Evolutionary conservation across 371 early-diverging fungal genomes (phyloP).

Genomic region (Syncephalastrum contaminatum): DNA sequence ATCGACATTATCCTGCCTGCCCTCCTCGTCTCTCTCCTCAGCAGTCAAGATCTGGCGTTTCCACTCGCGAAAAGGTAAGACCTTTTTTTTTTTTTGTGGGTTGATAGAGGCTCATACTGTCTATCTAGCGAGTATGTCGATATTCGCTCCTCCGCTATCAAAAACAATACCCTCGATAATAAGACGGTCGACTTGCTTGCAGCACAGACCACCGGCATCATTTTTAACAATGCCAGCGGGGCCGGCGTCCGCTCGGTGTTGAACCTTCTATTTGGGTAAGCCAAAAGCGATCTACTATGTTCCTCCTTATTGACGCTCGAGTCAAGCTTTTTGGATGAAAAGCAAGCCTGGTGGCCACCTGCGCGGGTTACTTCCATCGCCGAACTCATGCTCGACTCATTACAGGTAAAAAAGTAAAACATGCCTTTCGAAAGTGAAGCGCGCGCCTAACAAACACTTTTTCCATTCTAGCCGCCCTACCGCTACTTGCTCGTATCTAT

Average conservation of each 20-base stretch:
- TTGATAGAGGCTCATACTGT: neutral
- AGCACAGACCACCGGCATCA: conserved; percentile 39
- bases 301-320: neutral
- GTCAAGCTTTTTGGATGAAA: conserved; percentile 48
- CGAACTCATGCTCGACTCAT: conserved; percentile 27
- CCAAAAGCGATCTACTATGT: neutral
- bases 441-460: neutral
- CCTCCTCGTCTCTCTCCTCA: conserved; percentile 19
- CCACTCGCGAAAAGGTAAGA: neutral
- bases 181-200: conserved; percentile 35
- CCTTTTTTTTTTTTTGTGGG: no score
- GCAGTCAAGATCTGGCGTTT: no score
- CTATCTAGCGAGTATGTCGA: conserved; percentile 13
- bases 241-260: conserved; percentile 44
- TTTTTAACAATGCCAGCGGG: conserved; percentile 52
- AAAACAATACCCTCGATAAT: conserved; percentile 15
- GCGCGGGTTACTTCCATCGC: conserved; percentile 43
- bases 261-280: conserved; percentile 36
- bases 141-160: conserved; percentile 16
- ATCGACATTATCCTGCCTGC: conserved; percentile 51
- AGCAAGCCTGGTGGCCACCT: conserved; percentile 53
- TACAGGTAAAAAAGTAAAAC: conserved; percentile 29
- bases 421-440: neutral
- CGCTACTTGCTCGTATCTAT: conserved; percentile 66
- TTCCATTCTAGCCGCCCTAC: conserved; percentile 56